Conservation (phyloP, 352 stramenopile genomes). For the Phytophthora chlamydospora region DNA sequence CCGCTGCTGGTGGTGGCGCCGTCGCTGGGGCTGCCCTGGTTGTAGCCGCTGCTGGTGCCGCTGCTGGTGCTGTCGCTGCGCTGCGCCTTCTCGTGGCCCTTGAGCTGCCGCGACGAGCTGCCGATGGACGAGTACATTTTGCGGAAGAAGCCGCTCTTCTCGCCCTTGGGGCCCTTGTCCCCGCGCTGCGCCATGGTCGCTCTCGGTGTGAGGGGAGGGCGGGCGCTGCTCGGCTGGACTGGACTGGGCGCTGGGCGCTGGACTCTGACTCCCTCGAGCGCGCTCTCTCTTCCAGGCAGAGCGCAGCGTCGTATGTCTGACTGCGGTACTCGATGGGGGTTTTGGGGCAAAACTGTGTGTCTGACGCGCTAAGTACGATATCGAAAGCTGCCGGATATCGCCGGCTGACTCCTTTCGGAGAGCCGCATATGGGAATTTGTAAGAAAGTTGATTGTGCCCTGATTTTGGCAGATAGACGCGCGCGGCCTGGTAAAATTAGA, state of each 20-base stretch:
- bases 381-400: constrained; percentile 28
- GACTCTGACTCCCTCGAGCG: constrained; percentile 17
- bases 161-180: constrained; percentile 39
- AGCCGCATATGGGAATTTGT: constrained; percentile 21
- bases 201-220: constrained; percentile 11
- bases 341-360: constrained; percentile 23
- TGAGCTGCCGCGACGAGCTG: constrained; percentile 49
- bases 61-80: constrained; percentile 43
- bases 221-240: not conserved
- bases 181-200: constrained; percentile 47
- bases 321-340: constrained; percentile 20
- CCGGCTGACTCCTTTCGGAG: constrained; percentile 33
- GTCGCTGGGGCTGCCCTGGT: constrained; percentile 38
- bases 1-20: constrained; percentile 42
- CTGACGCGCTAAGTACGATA: not conserved
- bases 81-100: constrained; percentile 39
- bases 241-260: constrained; percentile 12
- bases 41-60: constrained; percentile 39
- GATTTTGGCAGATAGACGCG: not conserved
- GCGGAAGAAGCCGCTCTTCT: constrained; percentile 68
- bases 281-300: constrained; percentile 23
- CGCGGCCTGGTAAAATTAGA: not conserved
- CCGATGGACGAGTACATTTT: constrained; percentile 69
- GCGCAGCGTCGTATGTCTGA: constrained; percentile 34
- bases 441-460: not conserved